These are phyloP conservation scores for Xerocomus brunneocitrinus DNA, from an alignment of 768 basidiomycete genomes.

Conservation along the genomic window DNA sequence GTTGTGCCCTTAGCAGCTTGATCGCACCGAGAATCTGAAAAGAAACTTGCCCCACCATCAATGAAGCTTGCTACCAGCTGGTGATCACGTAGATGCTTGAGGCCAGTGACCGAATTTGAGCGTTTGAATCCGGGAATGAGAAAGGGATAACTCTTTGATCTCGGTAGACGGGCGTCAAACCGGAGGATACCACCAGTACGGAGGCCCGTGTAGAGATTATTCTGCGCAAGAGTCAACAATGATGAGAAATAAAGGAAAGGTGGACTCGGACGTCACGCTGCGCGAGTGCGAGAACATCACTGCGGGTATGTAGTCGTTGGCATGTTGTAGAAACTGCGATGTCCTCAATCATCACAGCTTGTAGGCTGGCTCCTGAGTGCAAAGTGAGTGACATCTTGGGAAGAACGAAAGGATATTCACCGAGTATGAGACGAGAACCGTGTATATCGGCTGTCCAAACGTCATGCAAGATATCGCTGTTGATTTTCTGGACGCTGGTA, in stretches of 20 bases:
- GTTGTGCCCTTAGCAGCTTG: neutral
- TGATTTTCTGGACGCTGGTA: slow-evolving; percentile 26
- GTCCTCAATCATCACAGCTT: slow-evolving; percentile 49
- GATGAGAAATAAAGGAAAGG: neutral
- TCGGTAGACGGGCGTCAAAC: slow-evolving; percentile 52
- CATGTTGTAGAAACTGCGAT: slow-evolving; percentile 38
- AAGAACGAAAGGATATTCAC: slow-evolving; percentile 27
- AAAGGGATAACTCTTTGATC: slow-evolving; percentile 35
- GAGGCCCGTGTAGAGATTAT: slow-evolving; percentile 49
- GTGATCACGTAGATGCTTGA: slow-evolving; percentile 46
- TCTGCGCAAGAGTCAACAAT: slow-evolving; percentile 29
- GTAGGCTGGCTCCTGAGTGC: slow-evolving; percentile 47
- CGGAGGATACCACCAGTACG: slow-evolving; percentile 56
- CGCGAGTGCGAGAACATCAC: slow-evolving; percentile 61
- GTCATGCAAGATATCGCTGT: slow-evolving; percentile 44
- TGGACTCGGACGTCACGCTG: slow-evolving; percentile 42
- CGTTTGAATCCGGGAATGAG: slow-evolving; percentile 33
- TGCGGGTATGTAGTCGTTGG: slow-evolving; percentile 45
- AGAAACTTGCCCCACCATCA: slow-evolving; percentile 50
- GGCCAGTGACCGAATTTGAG: slow-evolving; percentile 49
- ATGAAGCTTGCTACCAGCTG: slow-evolving; percentile 56
- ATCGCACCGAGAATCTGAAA: neutral
- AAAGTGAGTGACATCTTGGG: neutral
- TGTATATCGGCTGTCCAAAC: slow-evolving; percentile 53
- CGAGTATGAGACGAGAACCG: slow-evolving; percentile 47